A percentile compares a stretch with the other conserved stretches of the same genome.
Conservation (phyloP, 2,329 filamentous ascomycete species). For the Chaetomium sp. region DNA sequence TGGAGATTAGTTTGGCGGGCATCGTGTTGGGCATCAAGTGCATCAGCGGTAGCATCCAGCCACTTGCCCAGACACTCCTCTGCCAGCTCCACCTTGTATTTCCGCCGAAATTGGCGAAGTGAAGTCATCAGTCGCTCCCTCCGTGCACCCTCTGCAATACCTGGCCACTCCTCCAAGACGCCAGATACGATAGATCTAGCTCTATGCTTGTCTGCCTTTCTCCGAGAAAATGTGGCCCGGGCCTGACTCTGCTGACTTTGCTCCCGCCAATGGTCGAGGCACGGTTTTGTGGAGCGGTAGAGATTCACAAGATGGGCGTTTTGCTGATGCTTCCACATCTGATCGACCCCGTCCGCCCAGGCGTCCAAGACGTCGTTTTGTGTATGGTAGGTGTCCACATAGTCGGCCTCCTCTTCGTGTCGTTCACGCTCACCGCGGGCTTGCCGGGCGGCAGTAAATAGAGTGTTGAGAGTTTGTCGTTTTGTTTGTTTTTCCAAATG, state of each 20-base stretch:
- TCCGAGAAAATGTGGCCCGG: conserved; percentile 7
- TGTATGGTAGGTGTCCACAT: conserved; percentile 14
- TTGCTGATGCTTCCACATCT: conserved; percentile 14
- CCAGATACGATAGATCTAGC: conserved; percentile 13
- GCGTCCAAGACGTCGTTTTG: conserved; percentile 12
- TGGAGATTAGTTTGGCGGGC: conserved; percentile 22
- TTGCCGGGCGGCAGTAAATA: conserved; percentile 10
- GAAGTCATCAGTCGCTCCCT: conserved; percentile 22
- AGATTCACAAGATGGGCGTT: conserved; percentile 22
- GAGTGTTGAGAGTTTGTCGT: conserved; percentile 8
- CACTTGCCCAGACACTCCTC: conserved; percentile 22
- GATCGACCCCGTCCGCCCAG: conserved; percentile 15
- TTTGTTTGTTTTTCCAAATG: conserved; percentile 20
- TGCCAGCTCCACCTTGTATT: conserved; percentile 23
- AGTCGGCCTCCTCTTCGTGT: conserved; percentile 15
- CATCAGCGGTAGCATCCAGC: conserved; percentile 19
- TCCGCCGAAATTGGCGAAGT: conserved; percentile 22
- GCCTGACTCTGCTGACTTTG: conserved; percentile 2
- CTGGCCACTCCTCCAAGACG: conserved; percentile 20
- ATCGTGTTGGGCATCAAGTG: conserved; percentile 19
- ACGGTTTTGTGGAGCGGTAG: conserved; percentile 20
- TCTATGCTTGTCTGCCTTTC: conserved; percentile 12
- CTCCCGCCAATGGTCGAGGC: conserved; percentile 21
- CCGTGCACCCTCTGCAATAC: conserved; percentile 16
- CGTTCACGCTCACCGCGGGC: conserved; percentile 3